Evolutionary conservation across 1,139 yeast species (phyloP), one percentile per base, ranked within the genome.

Genomic region (Protomyces lactucae-debilis): DNA sequence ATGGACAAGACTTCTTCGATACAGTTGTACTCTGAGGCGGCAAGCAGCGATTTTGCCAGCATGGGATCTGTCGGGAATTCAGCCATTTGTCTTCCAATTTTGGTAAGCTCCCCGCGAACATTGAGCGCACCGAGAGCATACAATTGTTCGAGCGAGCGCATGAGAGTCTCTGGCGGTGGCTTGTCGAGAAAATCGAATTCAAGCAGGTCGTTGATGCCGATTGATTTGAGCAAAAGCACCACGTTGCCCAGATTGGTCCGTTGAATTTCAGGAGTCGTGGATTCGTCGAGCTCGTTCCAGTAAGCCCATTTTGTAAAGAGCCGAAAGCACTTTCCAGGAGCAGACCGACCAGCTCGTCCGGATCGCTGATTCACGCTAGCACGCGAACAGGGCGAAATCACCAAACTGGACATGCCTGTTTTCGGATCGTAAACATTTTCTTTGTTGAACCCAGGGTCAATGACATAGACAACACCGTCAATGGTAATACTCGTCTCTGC

Each of bases 51-150:
- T 73, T 87, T 88, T 12, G 97, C 86, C 70, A 89, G 81, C 85
- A 88, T 88, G 2, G 97, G 97, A 70, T 89, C 96, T 5, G 92
- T 82, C 0, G 99, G 99, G 70, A 93, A 89, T 71, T 88, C 96
- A 1, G 96, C 88, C 96, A 93, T 89, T 68, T 84, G 83, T 43
- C 89, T 78, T 0, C 99, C 99, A 0, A 85, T 73, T 66, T 83
- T 82, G 0, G 99, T 93, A 40, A 95, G 78, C 67, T 82, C 82
- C 0, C 97, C 97, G 64, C 80, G 78, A n/a, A 87, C 85, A 69
- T 87, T 89, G 63, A 93, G 75, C 0, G 97, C 98, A 0, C 98
- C 98, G 3, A 93, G 75, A 0, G 95, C 85, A 74, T 93, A 92
- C 28, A 93, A 76, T 63, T 85, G 78, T 70, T 90, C 96, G 60